These are phyloP conservation scores for Boletus pseudo-olivaceus DNA, from an alignment of 768 basidiomycete species.

Conservation along the genomic window DNA sequence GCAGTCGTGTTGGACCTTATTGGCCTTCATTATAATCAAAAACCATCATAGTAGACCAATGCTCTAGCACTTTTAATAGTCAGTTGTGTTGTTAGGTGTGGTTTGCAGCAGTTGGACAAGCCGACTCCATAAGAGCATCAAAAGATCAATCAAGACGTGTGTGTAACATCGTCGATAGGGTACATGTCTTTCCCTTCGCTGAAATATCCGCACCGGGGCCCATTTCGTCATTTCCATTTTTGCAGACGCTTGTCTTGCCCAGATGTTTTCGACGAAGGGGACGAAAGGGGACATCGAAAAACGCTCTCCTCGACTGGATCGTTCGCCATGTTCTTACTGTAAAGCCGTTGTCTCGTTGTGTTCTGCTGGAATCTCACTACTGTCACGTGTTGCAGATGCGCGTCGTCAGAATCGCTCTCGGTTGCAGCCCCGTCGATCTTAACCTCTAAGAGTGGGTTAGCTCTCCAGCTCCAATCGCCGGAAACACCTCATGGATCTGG, in stretches of 20 bases:
- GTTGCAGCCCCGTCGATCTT: not conserved
- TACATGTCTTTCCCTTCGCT: not conserved
- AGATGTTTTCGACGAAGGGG: not conserved
- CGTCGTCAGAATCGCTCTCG: no score
- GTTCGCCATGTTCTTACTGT: not conserved
- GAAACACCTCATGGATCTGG: not conserved
- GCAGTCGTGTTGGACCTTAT: not conserved
- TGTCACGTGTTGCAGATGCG: not conserved
- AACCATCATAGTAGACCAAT: no score
- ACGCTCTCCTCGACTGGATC: no score
- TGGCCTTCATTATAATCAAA: no score
- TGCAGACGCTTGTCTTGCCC: no score
- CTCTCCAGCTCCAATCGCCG: not conserved
- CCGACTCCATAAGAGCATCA: no score
- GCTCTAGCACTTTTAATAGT: no score
- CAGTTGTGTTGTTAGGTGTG: no score
- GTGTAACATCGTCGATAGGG: not conserved
- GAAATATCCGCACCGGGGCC: not conserved
- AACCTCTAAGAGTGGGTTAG: not conserved
- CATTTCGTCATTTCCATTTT: not conserved
- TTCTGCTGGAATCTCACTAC: not conserved
- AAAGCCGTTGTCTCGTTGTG: not conserved
- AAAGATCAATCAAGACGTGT: no score
- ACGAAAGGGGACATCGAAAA: not conserved
- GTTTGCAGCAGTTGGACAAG: no score